Base-by-base conservation (phyloP, 768 basidiomycete genomes). In the Boletus tylopilopsis region DNA sequence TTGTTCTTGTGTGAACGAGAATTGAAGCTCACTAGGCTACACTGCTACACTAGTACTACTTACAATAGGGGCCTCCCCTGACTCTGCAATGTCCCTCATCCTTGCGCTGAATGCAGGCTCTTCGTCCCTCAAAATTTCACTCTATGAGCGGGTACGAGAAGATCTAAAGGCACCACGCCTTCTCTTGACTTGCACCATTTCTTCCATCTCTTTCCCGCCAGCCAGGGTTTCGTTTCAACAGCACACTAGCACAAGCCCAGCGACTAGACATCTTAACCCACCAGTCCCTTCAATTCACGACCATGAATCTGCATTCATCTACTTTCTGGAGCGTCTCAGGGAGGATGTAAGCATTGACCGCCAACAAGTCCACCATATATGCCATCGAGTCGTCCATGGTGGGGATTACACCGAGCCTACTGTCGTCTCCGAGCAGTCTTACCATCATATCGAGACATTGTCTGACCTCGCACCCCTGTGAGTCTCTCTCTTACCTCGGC, bases 321-420 rank as follows among this genome's bases (percentile, higher is more conserved):
- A 80, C 58, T 85, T 88, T 63, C 68, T 89, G 18, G 61, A 74
- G 19, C 66, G 68, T 49, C 68, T 86, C 27, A 60, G 73, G 48
- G 42, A 61, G 6, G 72, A 76, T 19, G 67, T 69, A 1, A 67
- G 68, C 37, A 71, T 83, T 36, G 73, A 80, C 47, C 56, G 59
- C 5, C 58, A 61, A 18, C 56, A 72, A 5, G 78, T 90, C 52
- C 64, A 61, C 6, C 71, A 80, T 50, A 71, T 87, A n/a, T 84
- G 85, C 55, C 87, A 89, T 62, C 79, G 84, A 32, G 85, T 94
- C 36, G 94, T 96, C 2, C 94, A 95, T 57, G 94, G 94, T 4
- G 93, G 92, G 3, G 79, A 83, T 38, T 88, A 85, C 57, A 71
- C 71, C n/a, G 74, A 80, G 24, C 87, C 90, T 0, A 80, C 91